Percentiles rank a stretch among this genome's conserved stretches.
Conservation (phyloP, 1,139 yeast species). For the Pichia sp. region DNA sequence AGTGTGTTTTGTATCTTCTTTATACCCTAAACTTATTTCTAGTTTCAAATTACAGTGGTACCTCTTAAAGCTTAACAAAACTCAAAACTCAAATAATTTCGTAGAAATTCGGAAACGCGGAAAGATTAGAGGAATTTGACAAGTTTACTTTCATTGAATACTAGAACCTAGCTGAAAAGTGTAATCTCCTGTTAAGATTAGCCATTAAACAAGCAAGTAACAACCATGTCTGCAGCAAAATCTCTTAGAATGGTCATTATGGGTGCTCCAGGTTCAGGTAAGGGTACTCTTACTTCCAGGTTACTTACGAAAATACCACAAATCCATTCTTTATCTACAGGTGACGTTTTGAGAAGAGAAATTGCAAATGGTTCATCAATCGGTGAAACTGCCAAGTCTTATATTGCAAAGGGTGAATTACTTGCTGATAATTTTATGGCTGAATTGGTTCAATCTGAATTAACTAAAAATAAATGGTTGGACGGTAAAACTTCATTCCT, state of each 20-base stretch:
- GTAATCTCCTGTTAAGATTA: not conserved
- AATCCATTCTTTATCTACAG: slow-evolving; percentile 62
- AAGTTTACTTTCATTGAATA: not conserved
- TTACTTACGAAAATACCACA: slow-evolving; percentile 49
- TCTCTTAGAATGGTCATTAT: slow-evolving; percentile 51
- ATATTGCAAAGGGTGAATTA: slow-evolving; percentile 57
- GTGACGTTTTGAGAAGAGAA: slow-evolving; percentile 71
- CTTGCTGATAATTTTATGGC: slow-evolving; percentile 72
- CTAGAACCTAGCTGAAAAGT: not conserved
- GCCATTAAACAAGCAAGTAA: not conserved
- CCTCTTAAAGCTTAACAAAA: no score
- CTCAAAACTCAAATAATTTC: not conserved
- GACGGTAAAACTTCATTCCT: slow-evolving; percentile 52
- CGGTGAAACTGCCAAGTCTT: slow-evolving; percentile 52
- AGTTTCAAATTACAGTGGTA: no score
- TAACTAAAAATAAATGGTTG: slow-evolving; percentile 42
- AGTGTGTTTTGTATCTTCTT: no score
- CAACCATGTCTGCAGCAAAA: slow-evolving; percentile 17
- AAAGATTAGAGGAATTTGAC: not conserved
- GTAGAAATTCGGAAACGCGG: not conserved
- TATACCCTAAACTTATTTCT: no score
- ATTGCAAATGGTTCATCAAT: slow-evolving; percentile 49
- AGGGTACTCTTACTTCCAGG: slow-evolving; percentile 78
- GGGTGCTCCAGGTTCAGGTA: slow-evolving; percentile 95
- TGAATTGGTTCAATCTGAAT: slow-evolving; percentile 46